These are phyloP conservation scores for Sporothrix brasiliensis DNA, from an alignment of 2,329 filamentous ascomycete genomes.

Conservation along the genomic window DNA sequence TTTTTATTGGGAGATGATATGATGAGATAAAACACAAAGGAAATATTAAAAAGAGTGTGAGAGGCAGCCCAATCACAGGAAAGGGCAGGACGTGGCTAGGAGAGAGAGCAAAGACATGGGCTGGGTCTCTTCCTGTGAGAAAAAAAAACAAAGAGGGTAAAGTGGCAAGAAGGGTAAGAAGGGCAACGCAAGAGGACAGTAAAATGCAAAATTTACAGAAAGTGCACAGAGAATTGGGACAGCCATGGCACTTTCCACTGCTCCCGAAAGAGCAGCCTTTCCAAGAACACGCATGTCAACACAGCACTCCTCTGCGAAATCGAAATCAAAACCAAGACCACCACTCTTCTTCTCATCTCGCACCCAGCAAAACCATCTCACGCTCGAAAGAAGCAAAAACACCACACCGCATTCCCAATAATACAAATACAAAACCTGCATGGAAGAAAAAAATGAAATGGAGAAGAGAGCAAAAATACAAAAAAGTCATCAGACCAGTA, in stretches of 20 bases:
- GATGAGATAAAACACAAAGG: conserved; percentile 25
- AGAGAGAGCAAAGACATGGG: neutral
- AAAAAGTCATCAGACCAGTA: conserved; percentile 33
- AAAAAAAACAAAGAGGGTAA: neutral
- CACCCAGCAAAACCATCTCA: no score
- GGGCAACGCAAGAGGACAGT: neutral
- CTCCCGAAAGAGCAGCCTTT: neutral
- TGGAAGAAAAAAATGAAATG: conserved; percentile 15
- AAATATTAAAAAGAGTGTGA: conserved; percentile 16
- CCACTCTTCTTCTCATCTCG: neutral
- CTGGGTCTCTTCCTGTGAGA: neutral
- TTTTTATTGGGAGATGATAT: neutral
- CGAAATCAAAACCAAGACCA: neutral
- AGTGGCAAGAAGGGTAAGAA: conserved; percentile 18
- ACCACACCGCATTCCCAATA: conserved; percentile 5
- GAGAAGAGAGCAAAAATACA: conserved; percentile 9
- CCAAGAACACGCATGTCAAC: conserved; percentile 14
- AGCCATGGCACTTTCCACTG: conserved; percentile 5
- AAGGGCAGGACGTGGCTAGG: conserved; percentile 17
- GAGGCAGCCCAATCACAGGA: neutral
- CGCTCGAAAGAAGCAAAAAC: conserved; percentile 17
- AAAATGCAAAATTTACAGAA: conserved; percentile 16
- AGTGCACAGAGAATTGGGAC: neutral
- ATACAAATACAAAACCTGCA: conserved; percentile 18
- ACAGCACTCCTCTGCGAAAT: neutral